phyloP scores from a whole-genome alignment of 768 basidiomycete species.

The Pluteus cervinus region DNA sequence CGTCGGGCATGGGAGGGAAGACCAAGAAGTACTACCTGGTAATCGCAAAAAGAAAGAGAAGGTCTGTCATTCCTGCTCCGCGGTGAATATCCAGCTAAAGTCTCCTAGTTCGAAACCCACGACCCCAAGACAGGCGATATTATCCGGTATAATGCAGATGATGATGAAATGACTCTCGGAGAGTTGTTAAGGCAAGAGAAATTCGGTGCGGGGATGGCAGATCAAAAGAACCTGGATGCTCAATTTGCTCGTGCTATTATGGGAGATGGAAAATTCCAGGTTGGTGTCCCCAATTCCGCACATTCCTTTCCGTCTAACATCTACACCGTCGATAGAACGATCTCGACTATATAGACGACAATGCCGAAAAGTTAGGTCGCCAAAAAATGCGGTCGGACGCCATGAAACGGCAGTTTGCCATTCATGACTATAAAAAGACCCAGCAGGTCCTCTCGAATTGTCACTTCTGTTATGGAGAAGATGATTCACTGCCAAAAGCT shows the following conservation, averaged over 20 bases:
- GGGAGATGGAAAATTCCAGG: constrained; percentile 84
- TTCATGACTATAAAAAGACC: constrained; percentile 93
- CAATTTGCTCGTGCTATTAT: constrained; percentile 87
- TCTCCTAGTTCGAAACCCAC: constrained; percentile 71
- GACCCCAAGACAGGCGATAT: constrained; percentile 89
- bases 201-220: constrained; percentile 82
- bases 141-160: constrained; percentile 84
- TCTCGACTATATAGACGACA: constrained; percentile 94
- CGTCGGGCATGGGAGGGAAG: constrained; percentile 73
- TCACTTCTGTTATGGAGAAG: constrained; percentile 88
- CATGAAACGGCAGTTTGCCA: constrained; percentile 95
- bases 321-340: constrained; percentile 48
- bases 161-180: constrained; percentile 78
- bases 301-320: not conserved
- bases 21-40: constrained; percentile 44
- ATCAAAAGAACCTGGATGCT: constrained; percentile 88
- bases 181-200: constrained; percentile 93
- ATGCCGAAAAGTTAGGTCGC: constrained; percentile 86
- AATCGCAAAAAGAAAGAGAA: constrained; percentile 81
- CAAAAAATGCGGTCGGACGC: constrained; percentile 96
- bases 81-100: not conserved
- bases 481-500: constrained; percentile 83
- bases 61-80: constrained; percentile 26
- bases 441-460: constrained; percentile 86
- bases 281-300: constrained; percentile 23